These are phyloP conservation scores for Fusarium chuoi DNA, from an alignment of 2,329 filamentous ascomycete genomes.

Conservation along the genomic window DNA sequence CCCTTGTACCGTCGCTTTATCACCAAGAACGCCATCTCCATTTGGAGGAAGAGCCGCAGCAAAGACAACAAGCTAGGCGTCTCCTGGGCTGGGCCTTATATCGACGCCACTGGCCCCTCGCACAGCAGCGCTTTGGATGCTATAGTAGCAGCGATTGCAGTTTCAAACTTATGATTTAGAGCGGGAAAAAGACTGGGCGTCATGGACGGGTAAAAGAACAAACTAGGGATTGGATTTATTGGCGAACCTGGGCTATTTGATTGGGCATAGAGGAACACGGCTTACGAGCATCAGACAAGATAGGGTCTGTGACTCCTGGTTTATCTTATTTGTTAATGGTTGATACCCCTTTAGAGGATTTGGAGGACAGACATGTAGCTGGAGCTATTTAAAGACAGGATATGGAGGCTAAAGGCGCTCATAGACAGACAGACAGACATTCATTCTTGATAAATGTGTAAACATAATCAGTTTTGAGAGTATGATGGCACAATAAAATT, in stretches of 20 bases:
- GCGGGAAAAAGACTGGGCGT: conserved; percentile 5
- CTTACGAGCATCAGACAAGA: conserved; percentile 20
- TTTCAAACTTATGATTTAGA: conserved; percentile 39
- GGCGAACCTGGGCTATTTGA: conserved; percentile 34
- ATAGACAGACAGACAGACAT: neutral
- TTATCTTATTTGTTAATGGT: conserved; percentile 38
- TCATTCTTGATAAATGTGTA: conserved; percentile 13
- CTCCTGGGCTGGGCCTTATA: conserved; percentile 72
- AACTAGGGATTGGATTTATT: conserved; percentile 16
- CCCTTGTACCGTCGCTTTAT: conserved; percentile 65
- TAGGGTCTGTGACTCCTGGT: conserved; percentile 23
- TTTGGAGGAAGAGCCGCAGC: conserved; percentile 70
- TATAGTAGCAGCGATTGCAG: conserved; percentile 68
- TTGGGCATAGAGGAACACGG: conserved; percentile 13
- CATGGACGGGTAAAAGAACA: conserved; percentile 12
- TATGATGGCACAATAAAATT: neutral
- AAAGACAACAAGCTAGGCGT: conserved; percentile 64
- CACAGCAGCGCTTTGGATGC: conserved; percentile 75
- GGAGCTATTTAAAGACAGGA: conserved; percentile 6
- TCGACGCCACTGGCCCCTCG: conserved; percentile 62
- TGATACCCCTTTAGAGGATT: conserved; percentile 40
- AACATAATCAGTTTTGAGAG: conserved; percentile 12
- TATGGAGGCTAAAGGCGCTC: conserved; percentile 1
- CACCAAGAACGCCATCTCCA: conserved; percentile 69
- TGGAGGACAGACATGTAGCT: conserved; percentile 11